Base-by-base conservation (phyloP, 768 basidiomycete species). In the Mycena albidolilacea region DNA sequence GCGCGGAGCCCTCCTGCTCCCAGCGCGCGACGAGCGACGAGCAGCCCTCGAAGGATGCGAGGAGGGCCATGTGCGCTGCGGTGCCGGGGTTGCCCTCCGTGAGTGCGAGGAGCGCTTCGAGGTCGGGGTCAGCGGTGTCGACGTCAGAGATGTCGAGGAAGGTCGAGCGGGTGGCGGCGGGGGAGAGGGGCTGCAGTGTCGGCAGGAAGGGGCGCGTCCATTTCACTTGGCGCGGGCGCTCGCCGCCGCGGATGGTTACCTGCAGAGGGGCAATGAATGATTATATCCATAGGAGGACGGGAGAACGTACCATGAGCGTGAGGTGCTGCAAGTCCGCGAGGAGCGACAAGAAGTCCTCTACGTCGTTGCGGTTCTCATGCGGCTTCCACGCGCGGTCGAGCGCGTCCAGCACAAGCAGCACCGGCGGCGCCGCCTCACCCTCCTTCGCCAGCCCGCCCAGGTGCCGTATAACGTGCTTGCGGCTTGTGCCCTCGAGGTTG, bases 101-200 rank as follows among this genome's bases (percentile, higher is more conserved):
- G 71, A 72, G 9, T n/a, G n/a, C 61, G 59, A 76, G 75, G 41
- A 76, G 52, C 55, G 10, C 60, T 15, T 52, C 59, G 21, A 76
- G 64, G n/a, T 21, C 68, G 1, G 68, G 59, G 39, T 75, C 71
- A 23, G 67, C 71, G 54, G 67, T 50, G 23, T 44, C 4, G 48
- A 55, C 71, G 66, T 76, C 75, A 21, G 75, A 76, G 61, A 76
- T 73, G 69, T 76, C 75, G 64, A 72, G 71, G 75, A 76, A 76
- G 54, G 75, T 65, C 14, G 21, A 46, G 46, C 46, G 71, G 7
- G 71, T 58, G 41, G 71, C 75, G 48, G 37, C 11, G 5, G 23
- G 7, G 39, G 64, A 19, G 52, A 72, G 64, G 19, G 69, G 71
- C 7, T 58, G 21, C 17, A 76, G 67, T 14, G 74, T 10, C 1